Evolutionary conservation across 2,329 filamentous ascomycete species (phyloP).

Genomic region (Cyanodermella asteris): DNA sequence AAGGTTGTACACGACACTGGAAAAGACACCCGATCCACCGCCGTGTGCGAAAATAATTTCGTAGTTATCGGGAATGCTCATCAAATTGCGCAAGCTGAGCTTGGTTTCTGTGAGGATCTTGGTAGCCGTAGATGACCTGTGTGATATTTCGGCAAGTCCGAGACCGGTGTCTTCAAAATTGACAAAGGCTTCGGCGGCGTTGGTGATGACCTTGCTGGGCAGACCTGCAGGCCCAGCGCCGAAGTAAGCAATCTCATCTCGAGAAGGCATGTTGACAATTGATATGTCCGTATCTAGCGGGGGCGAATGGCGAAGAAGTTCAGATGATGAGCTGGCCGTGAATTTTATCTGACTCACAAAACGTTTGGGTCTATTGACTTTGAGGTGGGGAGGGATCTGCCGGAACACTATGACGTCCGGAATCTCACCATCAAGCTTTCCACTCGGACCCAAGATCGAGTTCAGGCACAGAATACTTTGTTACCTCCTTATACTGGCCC

Average conservation of each 20-base stretch:
- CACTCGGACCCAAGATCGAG: too few species aligned
- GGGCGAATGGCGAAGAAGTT: too few species aligned
- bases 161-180: conserved; percentile 66
- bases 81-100: conserved; percentile 45
- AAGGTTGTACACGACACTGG: conserved; percentile 68
- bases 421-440: too few species aligned
- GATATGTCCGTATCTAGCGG: too few species aligned
- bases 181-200: conserved; percentile 52
- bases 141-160: conserved; percentile 74
- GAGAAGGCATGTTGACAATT: conserved; percentile 43
- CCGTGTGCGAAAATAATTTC: conserved; percentile 76
- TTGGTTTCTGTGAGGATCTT: conserved; percentile 64
- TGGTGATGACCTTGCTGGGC: conserved; percentile 59
- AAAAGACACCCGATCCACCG: conserved; percentile 76
- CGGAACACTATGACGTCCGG: too few species aligned
- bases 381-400: too few species aligned
- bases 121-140: conserved; percentile 59
- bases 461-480: too few species aligned
- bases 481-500: too few species aligned
- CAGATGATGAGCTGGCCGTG: too few species aligned
- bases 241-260: conserved; percentile 64
- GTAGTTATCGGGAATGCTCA: conserved; percentile 70
- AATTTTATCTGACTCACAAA: too few species aligned
- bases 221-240: conserved; percentile 77
- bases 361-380: too few species aligned